A percentile compares a stretch with the other conserved stretches of the same genome.
These are phyloP conservation scores for Pleurotus platypus DNA, from an alignment of 768 basidiomycete species.

Conservation along the genomic window DNA sequence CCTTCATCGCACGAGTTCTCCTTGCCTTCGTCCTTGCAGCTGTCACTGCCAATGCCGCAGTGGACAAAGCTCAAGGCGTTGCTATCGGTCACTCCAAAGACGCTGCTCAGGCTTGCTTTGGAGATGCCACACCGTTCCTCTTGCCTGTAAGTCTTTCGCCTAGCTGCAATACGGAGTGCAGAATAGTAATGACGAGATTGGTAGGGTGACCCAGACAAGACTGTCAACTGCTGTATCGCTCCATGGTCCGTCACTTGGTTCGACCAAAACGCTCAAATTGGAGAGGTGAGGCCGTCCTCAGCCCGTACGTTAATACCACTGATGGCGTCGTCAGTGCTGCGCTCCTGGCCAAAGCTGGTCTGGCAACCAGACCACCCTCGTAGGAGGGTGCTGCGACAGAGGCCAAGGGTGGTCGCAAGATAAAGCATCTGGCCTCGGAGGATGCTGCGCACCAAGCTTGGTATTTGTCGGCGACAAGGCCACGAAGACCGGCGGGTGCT, in stretches of 20 bases:
- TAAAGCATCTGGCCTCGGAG: constrained; percentile 3
- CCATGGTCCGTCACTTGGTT: constrained; percentile 1
- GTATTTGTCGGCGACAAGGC: constrained; percentile 1
- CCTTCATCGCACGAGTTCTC: neutral
- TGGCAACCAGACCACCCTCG: neutral
- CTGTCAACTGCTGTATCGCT: neutral
- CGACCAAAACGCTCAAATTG: neutral
- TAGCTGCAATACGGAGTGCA: neutral
- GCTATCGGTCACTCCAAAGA: neutral
- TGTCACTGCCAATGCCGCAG: neutral
- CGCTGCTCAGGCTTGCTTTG: neutral
- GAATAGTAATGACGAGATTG: neutral
- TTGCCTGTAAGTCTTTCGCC: neutral
- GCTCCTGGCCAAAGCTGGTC: neutral
- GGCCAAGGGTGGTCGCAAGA: constrained; percentile 5
- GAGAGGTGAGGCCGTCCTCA: neutral
- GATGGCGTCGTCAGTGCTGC: neutral
- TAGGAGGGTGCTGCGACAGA: neutral
- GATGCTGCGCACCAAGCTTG: neutral
- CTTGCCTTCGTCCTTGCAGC: neutral
- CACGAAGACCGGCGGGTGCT: constrained; percentile 3
- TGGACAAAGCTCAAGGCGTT: neutral
- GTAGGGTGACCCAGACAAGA: neutral
- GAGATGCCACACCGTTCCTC: constrained; percentile 3
- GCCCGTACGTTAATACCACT: neutral